A percentile compares a stretch with the other conserved stretches of the same genome.
phyloP scores from a whole-genome alignment of 164 flowering plant genomes.

The Piper longum region DNA sequence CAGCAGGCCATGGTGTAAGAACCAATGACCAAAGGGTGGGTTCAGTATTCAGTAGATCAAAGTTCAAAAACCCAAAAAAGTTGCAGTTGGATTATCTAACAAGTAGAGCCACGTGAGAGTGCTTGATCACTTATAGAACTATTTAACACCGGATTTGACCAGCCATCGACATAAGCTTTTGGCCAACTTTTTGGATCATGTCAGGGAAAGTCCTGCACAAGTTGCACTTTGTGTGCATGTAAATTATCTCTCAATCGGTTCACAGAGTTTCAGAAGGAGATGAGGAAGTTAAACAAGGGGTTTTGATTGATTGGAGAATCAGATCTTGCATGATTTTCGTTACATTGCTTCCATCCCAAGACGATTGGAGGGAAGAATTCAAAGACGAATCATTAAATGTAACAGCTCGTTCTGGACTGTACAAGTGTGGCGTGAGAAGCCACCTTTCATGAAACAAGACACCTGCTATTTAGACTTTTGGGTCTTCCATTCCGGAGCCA shows the following conservation, averaged over 20 bases:
- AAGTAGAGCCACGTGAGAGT: background rate
- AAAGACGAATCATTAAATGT: background rate
- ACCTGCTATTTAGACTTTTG: too few relatives aligned
- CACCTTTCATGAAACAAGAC: too few relatives aligned
- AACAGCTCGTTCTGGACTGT: slow-evolving; percentile 1
- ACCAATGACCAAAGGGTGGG: background rate
- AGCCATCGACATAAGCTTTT: background rate
- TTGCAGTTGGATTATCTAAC: background rate
- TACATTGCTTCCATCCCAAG: background rate
- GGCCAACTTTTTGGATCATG: background rate
- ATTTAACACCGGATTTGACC: background rate
- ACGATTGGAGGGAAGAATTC: background rate
- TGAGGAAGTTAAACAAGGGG: background rate
- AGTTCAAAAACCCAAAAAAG: background rate
- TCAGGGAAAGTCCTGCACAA: background rate
- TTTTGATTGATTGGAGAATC: background rate
- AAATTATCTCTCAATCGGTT: background rate
- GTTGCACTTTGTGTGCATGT: background rate
- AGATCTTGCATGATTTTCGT: background rate
- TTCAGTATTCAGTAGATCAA: background rate
- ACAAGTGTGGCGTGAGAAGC: too few relatives aligned
- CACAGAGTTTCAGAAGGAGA: background rate
- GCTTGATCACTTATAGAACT: background rate
- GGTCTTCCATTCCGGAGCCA: background rate
- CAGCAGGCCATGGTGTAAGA: background rate